A percentile compares a stretch with the other conserved stretches of the same genome.
Conservation (phyloP, 108 stramenopile species). For the Cyclotella kingstonii region DNA sequence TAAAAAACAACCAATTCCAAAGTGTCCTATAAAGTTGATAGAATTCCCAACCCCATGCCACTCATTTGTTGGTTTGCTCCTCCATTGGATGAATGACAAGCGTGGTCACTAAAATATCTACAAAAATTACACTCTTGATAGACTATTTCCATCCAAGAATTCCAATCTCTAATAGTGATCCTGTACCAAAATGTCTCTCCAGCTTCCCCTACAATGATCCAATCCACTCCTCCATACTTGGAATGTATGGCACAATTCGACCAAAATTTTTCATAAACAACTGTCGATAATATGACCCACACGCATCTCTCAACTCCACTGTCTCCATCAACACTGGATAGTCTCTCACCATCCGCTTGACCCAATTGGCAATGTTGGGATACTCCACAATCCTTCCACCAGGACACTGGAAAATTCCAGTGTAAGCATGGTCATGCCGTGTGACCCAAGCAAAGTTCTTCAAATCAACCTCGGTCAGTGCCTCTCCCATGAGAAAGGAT, state of each 20-base stretch:
- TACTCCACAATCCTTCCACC: constrained; percentile 53
- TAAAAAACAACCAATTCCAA: too few relatives aligned
- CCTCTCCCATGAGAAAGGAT: constrained; percentile 52
- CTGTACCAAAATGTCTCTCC: too few relatives aligned
- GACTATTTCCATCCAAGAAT: too few relatives aligned
- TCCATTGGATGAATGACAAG: too few relatives aligned
- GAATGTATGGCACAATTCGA: constrained; percentile 63
- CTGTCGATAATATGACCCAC: constrained; percentile 68
- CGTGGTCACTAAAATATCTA: too few relatives aligned
- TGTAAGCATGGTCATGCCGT: constrained; percentile 80
- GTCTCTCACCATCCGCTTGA: constrained; percentile 40
- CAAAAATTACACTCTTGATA: too few relatives aligned
- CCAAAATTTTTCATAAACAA: constrained; percentile 83
- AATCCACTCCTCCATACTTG: constrained; percentile 43
- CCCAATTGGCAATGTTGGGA: constrained; percentile 40
- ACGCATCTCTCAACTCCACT: constrained; percentile 74
- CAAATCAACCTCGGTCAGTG: constrained; percentile 75
- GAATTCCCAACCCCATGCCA: too few relatives aligned
- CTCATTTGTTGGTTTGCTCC: too few relatives aligned
- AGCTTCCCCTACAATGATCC: constrained; percentile 33
- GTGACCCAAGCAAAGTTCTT: constrained; percentile 75
- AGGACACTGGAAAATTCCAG: constrained; percentile 72
- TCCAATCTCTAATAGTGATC: too few relatives aligned
- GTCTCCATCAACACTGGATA: constrained; percentile 51
- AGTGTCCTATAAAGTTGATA: too few relatives aligned